Conservation (phyloP, 2,329 filamentous ascomycete genomes). For the Fusarium virguliforme region DNA sequence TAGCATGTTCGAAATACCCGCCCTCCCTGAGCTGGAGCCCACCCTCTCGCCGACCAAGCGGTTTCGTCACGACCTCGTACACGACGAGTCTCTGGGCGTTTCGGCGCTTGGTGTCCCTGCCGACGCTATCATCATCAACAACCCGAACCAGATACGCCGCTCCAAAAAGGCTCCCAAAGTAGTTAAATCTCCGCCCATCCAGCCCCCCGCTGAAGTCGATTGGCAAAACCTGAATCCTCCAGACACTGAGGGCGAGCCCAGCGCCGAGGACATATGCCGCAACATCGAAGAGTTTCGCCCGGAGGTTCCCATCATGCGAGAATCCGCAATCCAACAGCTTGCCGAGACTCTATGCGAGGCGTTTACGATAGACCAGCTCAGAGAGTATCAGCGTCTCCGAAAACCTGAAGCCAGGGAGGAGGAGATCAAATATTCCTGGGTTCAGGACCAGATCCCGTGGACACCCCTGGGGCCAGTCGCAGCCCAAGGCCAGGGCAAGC, state of each 20-base stretch:
- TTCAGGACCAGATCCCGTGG: slow-evolving; percentile 62
- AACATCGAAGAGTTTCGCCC: slow-evolving; percentile 69
- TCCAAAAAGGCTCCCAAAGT: slow-evolving; percentile 34
- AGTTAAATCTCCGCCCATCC: slow-evolving; percentile 40
- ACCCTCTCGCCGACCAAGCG: slow-evolving; percentile 5
- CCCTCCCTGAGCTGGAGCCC: slow-evolving; percentile 19
- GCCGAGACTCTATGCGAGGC: slow-evolving; percentile 52
- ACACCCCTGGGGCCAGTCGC: slow-evolving; percentile 31
- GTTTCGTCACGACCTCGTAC: slow-evolving; percentile 51
- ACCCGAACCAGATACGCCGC: slow-evolving; percentile 54
- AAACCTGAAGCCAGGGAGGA: slow-evolving; percentile 15
- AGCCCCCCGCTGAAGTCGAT: slow-evolving; percentile 43
- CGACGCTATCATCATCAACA: slow-evolving; percentile 65
- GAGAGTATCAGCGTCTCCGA: slow-evolving; percentile 57
- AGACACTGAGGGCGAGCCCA: slow-evolving; percentile 48
- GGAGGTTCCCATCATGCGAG: slow-evolving; percentile 56
- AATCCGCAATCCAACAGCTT: no score
- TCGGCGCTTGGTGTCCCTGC: slow-evolving; percentile 57
- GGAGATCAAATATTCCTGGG: slow-evolving; percentile 59
- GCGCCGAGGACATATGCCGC: slow-evolving; percentile 57
- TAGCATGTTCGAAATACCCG: slow-evolving; percentile 13
- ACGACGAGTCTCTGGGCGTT: slow-evolving; percentile 53
- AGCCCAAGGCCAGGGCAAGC: slow-evolving; percentile 57
- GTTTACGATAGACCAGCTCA: slow-evolving; percentile 65
- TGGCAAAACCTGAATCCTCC: slow-evolving; percentile 55